Base-by-base conservation (phyloP, 495 filamentous ascomycete genomes). In the Gamarada debralockiae region DNA sequence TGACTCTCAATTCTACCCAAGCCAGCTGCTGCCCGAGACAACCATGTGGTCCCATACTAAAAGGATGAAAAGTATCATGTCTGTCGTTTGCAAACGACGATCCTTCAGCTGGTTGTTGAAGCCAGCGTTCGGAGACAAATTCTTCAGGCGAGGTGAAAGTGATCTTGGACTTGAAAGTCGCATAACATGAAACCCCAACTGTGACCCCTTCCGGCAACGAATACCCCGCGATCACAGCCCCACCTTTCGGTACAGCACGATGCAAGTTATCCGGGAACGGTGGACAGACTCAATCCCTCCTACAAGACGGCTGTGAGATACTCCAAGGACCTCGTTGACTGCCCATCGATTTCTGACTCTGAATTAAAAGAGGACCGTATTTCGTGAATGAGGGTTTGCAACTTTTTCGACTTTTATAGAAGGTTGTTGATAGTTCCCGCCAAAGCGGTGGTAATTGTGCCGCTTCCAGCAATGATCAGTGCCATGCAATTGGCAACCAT, bases 251-350 rank as follows among this genome's bases (percentile, higher is more conserved):
- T n/a, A n/a, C n/a, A n/a, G n/a, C n/a, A n/a, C n/a, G n/a, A n/a
- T n/a, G n/a, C n/a, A n/a, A n/a, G n/a, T n/a, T n/a, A n/a, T n/a
- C n/a, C n/a, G n/a, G n/a, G n/a, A n/a, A 43, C 24, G 21, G 13
- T 23, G 40, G 24, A 43, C 40, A 21, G 40, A 43, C 83, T 73
- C 5, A 86, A 65, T 0, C 69, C 65, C 59, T 87, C 82, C 14
- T 75, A 67, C 17, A 86, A 62, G 9, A 77, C 69, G 2, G 82
- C 82, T 20, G 73, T 69, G 53, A 85, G 69, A 56, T 83, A 86
- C 0, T 63, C 60, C 0, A 83, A 64, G 1, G 68, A 59, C 7
- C 62, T 62, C 10, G 73, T 67, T 4, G 59, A 61, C 3, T 58
- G 58, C 40, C 74, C 64, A 2, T 64, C 71, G 44, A 85, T 85